These are phyloP conservation scores for Moricandia arvensis DNA, from an alignment of 345 rosid genomes.

Conservation along the genomic window DNA sequence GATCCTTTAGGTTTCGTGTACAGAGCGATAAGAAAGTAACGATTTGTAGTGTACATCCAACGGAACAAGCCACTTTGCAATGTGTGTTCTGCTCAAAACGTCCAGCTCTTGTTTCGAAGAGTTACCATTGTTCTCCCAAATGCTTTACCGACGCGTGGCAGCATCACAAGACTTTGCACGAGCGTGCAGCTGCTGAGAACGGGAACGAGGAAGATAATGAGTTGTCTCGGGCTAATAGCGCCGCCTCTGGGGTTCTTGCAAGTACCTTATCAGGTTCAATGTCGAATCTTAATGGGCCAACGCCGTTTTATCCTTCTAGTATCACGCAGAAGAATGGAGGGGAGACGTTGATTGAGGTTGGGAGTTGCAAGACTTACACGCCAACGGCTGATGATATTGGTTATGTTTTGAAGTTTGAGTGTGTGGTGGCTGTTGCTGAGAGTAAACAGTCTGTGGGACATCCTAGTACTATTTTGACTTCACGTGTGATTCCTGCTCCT, in stretches of 20 bases:
- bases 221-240: slow-evolving; percentile 60
- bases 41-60: slow-evolving; percentile 89
- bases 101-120: slow-evolving; percentile 68
- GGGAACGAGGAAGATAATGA: slow-evolving; percentile 83
- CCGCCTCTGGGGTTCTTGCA: slow-evolving; percentile 62
- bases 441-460: slow-evolving; percentile 66
- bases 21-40: slow-evolving; percentile 92
- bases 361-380: slow-evolving; percentile 78
- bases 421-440: slow-evolving; percentile 78
- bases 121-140: slow-evolving; percentile 92
- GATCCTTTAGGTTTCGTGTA: slow-evolving; percentile 75
- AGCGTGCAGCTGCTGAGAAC: slow-evolving; percentile 87
- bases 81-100: slow-evolving; percentile 91
- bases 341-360: slow-evolving; percentile 89
- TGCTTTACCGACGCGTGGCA: slow-evolving; percentile 99
- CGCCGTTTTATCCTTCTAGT: slow-evolving; percentile 72
- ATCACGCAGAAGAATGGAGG: slow-evolving; percentile 51
- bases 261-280: slow-evolving; percentile 65
- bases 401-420: slow-evolving; percentile 88
- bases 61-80: slow-evolving; percentile 91
- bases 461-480: slow-evolving; percentile 64
- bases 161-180: slow-evolving; percentile 92
- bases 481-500: slow-evolving; percentile 98
- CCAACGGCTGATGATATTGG: slow-evolving; percentile 94
- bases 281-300: slow-evolving; percentile 71